A percentile compares a stretch with the other conserved stretches of the same genome.
phyloP scores from a whole-genome alignment of 164 flowering plant genomes.

The Berberis thunbergii region DNA sequence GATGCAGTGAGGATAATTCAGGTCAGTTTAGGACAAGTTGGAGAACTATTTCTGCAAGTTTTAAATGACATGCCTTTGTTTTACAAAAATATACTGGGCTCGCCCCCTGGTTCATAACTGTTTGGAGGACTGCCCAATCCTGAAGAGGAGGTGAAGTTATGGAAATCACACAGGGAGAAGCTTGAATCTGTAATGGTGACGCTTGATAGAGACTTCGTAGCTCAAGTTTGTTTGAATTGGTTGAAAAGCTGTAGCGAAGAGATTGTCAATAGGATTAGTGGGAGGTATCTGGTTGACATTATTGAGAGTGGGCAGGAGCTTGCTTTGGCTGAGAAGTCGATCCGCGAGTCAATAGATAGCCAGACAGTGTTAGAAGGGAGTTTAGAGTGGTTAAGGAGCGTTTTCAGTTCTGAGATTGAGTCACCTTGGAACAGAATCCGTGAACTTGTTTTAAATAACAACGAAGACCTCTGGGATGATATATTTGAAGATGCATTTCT shows the following conservation, averaged over 20 bases:
- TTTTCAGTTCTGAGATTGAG: constrained; percentile 90
- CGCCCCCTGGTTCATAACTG: constrained; percentile 88
- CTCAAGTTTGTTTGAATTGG: constrained; percentile 66
- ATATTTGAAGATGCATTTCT: constrained; percentile 88
- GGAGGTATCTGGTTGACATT: constrained; percentile 60
- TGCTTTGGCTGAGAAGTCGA: constrained; percentile 58
- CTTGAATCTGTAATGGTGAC: constrained; percentile 57
- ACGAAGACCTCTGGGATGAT: constrained; percentile 87
- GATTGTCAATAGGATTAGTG: constrained; percentile 49
- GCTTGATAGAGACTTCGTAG: constrained; percentile 50
- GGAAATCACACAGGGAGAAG: constrained; percentile 69
- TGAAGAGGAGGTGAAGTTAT: constrained; percentile 81
- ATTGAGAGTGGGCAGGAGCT: constrained; percentile 61
- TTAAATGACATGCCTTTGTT: constrained; percentile 88
- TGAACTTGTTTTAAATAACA: constrained; percentile 68
- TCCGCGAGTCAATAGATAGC: constrained; percentile 75
- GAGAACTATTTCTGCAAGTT: constrained; percentile 76
- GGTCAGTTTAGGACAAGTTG: constrained; percentile 72
- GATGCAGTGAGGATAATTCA: constrained; percentile 65
- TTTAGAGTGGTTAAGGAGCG: constrained; percentile 90
- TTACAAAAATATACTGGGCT: constrained; percentile 64
- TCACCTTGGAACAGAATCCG: constrained; percentile 80
- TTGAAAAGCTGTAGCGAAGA: constrained; percentile 62
- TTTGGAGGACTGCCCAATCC: constrained; percentile 93
- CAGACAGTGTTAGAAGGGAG: constrained; percentile 79